Evolutionary conservation across 495 filamentous ascomycete species (phyloP).

Genomic region (Choiromyces venosus): DNA sequence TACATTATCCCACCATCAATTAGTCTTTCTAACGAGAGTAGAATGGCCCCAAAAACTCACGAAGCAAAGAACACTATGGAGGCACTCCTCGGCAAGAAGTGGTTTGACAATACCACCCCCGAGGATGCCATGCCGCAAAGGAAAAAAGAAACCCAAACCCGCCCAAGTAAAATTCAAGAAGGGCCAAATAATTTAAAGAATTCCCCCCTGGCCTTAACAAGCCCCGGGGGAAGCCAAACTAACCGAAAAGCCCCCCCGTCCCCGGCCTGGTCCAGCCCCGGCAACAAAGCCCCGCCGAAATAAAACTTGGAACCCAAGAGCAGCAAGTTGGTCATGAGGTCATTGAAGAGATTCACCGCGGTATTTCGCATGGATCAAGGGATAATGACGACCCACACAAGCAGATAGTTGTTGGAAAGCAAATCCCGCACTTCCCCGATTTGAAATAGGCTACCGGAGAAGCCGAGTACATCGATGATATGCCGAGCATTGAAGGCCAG

Average conservation of each 20-base stretch:
- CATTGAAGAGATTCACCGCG: constrained; percentile 56
- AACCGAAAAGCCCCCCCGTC: constrained; percentile 86
- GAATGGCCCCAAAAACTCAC: constrained; percentile 81
- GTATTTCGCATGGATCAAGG: constrained; percentile 55
- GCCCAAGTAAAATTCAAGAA: neutral
- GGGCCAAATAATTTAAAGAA: constrained; percentile 46
- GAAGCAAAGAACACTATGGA: constrained; percentile 67
- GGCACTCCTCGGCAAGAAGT: constrained; percentile 69
- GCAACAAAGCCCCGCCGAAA: constrained; percentile 56
- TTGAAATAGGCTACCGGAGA: constrained; percentile 47
- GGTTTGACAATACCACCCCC: constrained; percentile 70
- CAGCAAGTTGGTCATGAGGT: constrained; percentile 49
- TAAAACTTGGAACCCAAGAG: constrained; percentile 10
- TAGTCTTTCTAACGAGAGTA: constrained; percentile 18
- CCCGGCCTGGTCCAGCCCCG: constrained; percentile 83
- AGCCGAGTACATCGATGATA: constrained; percentile 47
- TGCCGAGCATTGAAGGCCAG: constrained; percentile 44
- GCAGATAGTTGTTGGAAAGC: constrained; percentile 46
- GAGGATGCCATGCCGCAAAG: constrained; percentile 83
- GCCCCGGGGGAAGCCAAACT: constrained; percentile 90
- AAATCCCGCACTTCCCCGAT: constrained; percentile 46
- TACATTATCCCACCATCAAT: constrained; percentile 10
- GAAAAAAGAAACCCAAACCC: constrained; percentile 49
- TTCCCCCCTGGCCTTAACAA: constrained; percentile 81
- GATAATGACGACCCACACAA: constrained; percentile 48